These are phyloP conservation scores for Acorus gramineus DNA, from an alignment of 106 monocot genomes.

Conservation along the genomic window DNA sequence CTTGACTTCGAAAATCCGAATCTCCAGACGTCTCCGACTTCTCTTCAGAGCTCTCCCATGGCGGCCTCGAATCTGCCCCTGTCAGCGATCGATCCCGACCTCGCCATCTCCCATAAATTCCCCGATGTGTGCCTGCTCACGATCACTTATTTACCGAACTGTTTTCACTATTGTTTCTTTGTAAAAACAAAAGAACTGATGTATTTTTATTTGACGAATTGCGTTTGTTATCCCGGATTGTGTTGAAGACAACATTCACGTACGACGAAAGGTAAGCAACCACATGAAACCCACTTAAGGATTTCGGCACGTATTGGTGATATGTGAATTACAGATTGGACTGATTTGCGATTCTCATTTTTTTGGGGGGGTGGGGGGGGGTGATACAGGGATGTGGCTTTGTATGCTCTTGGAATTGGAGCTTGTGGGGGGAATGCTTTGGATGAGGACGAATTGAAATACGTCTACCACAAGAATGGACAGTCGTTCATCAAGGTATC, in stretches of 20 bases:
- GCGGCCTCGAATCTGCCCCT: slow-evolving; percentile 8
- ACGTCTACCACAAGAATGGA: slow-evolving; percentile 70
- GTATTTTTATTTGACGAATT: neutral
- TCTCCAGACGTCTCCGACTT: too few relatives aligned
- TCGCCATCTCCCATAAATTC: slow-evolving; percentile 72
- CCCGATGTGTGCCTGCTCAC: slow-evolving; percentile 36
- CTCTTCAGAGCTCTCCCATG: slow-evolving; percentile 16
- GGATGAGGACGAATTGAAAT: slow-evolving; percentile 81
- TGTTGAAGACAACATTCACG: slow-evolving; percentile 42
- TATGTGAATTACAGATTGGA: neutral
- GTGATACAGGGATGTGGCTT: slow-evolving; percentile 50
- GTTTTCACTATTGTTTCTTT: neutral
- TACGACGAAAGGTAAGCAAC: slow-evolving; percentile 66
- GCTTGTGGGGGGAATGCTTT: slow-evolving; percentile 63
- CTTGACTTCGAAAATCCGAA: too few relatives aligned
- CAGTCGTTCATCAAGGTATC: slow-evolving; percentile 58
- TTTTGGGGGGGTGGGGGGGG: neutral
- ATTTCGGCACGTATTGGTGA: neutral
- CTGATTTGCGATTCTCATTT: neutral
- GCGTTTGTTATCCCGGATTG: neutral
- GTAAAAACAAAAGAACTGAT: neutral
- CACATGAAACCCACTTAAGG: neutral
- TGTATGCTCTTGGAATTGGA: slow-evolving; percentile 84
- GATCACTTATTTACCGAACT: neutral
- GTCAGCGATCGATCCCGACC: slow-evolving; percentile 40